Evolutionary conservation across 345 rosid genomes (phyloP), one percentile per base, ranked within the genome.

Genomic region (Excoecaria agallocha): DNA sequence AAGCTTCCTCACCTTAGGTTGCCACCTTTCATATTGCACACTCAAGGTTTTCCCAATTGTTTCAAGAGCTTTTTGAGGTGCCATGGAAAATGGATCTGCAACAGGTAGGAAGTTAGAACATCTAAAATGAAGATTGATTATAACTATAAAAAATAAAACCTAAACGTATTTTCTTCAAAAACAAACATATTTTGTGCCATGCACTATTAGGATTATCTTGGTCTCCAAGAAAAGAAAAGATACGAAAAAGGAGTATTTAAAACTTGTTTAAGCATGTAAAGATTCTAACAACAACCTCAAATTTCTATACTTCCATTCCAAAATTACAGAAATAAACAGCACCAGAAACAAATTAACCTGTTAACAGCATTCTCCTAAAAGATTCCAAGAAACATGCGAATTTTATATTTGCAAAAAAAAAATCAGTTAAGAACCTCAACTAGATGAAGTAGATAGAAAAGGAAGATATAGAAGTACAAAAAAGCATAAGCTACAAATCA

Each of bases 21-120:
- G 99, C 98, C 99, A 96, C 85, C 98, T 88, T 88, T 93, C 98
- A 85, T 96, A 96, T 81, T 96, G 99, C 78, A 78, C 82, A 75
- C 87, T 91, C 86, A 96, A 84, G 74, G 85, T 88, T 82, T 90
- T 90, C 69, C 98, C 99, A 83, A 93, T 90, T 41, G 87, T 76
- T 85, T 91, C 98, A 56, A 96, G 95, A 74, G 98, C 96, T 80
- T 93, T 96, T 64, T 84, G 91, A 39, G 99, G 97, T 75, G 89
- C 91, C 99, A 96, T 88, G 69, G 98, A 89, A 86, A 93, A 93
- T 69, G 99, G 99, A 85, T 96, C 99, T 96, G 91, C 38, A 66
- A 68, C 19, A 65, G 45, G 43, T 46, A 59, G 20, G 22, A 48
- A 17, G 46, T 22, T 5, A n/a, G 11, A 72, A 66, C 12, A 57